Base-by-base conservation (phyloP, 2,329 filamentous ascomycete species). In the Neurospora crassa region DNA sequence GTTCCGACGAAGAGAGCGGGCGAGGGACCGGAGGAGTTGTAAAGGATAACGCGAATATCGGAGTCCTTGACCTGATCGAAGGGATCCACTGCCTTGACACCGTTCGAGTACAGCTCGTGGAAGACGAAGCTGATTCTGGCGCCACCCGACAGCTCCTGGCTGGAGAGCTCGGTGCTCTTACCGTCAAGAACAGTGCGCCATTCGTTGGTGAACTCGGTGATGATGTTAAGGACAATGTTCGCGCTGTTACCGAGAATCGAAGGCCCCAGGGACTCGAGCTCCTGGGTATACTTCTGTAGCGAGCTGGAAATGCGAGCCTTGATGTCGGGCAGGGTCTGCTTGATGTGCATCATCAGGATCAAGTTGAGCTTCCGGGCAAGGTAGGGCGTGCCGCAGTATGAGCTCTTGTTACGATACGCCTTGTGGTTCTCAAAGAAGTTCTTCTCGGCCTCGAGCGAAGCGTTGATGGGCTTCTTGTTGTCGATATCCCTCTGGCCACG, bases 271-370 rank as follows among this genome's bases (percentile, higher is more conserved):
- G 90, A 89, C 71, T 89, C 85, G 29, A 99, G 87, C 81, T 99
- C 96, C 59, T 89, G 83, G 4, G 88, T 86, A 82, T 99, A 99
- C 81, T 99, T 99, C 79, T 94, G 91, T 72, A 99, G 85, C 16
- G 95, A 97, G 76, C 92, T 92, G n/a, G 92, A 89, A 77, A 99
- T 99, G 74, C 96, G 92, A 16, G 92, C 93, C 84, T 99, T 99
- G 86, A 99, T 99, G 79, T 99, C 96, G 53, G 96, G 96, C 16
- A 99, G 88, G 1, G 96, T 99, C 84, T 99, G 95, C 84, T 99
- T 99, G 86, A 99, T 99, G 85, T 99, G 96, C 96, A 99, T 99
- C 95, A 99, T 98, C 76, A 99, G 88, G 79, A 99, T 98, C 78
- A 99, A 86, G 83, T 99, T 99, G 73, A 99, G 89, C 84, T 99